Evolutionary conservation across 352 stramenopile genomes (phyloP), one percentile per base, ranked within the genome.

Genomic region (Phytophthora colocasiae): DNA sequence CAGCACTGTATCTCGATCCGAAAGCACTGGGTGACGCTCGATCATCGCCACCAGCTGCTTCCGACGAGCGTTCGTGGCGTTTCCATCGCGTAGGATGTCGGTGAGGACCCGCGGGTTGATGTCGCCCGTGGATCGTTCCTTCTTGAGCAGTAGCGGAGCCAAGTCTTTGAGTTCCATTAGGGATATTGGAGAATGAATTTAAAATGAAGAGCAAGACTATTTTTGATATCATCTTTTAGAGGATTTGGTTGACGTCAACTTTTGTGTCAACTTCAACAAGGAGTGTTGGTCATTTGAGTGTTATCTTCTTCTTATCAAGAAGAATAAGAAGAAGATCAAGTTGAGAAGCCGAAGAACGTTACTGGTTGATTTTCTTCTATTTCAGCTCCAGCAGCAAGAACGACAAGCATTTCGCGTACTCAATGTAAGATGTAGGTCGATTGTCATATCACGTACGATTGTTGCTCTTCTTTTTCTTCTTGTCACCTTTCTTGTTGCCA

Each of bases 81-180:
- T n/a, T 6, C 44, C 63, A 12, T 34, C 44, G 26, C 63, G 57
- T 1, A 71, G 63, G 8, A 58, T 15, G 50, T 71, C 38, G 1
- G 63, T 63, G 34, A 71, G 31, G 26, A 63, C 27, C 0, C 12
- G 2, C 0, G 46, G 43, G 24, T 67, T 22, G 38, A 71, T 43
- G 50, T 67, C 63, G 2, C 58, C 58, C 4, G 38, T 63, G 14
- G 24, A 29, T 6, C 63, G 50, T 32, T 67, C 63, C 8, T 41
- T 56, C 50, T 62, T 57, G 19, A 71, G 53, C 49, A 64, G 32
- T 38, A 67, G 27, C 12, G 55, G 57, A 1, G 56, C 57, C 56
- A 71, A 39, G 22, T 67, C 56, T 31, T 71, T 71, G 27, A 67
- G 49, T 22, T 67, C 56, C 57, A 67, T 58, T 45, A 54, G 68